phyloP scores from a whole-genome alignment of 768 basidiomycete genomes.

The Dioszegia aurantiaca region DNA sequence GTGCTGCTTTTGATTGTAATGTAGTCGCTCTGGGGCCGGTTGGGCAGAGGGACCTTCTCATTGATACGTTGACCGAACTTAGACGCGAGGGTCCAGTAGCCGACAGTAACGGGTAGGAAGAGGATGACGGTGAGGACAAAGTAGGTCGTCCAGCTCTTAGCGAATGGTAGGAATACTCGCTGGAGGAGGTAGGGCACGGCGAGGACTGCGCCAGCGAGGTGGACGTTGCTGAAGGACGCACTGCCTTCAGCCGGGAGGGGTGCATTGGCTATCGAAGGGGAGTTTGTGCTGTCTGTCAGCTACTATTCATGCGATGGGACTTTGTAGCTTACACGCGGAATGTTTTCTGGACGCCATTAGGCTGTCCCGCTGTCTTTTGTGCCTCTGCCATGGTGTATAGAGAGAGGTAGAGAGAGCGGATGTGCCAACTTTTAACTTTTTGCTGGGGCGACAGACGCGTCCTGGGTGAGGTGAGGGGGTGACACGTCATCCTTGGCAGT shows the following conservation, averaged over 20 bases:
- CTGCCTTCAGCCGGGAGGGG: constrained; percentile 53
- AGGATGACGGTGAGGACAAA: constrained; percentile 71
- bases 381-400: constrained; percentile 10
- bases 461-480: too few relatives aligned
- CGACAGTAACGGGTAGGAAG: constrained; percentile 72
- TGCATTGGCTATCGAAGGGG: constrained; percentile 47
- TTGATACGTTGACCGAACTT: constrained; percentile 72
- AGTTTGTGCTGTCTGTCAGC: constrained; percentile 33
- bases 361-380: constrained; percentile 11
- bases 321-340: constrained; percentile 17
- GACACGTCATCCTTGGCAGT: too few relatives aligned
- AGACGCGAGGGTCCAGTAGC: constrained; percentile 87
- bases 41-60: constrained; percentile 78
- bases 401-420: background rate
- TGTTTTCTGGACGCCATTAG: constrained; percentile 10
- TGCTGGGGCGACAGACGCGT: constrained; percentile 1
- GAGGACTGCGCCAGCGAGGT: constrained; percentile 73
- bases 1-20: constrained; percentile 82
- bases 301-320: background rate
- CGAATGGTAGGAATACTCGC: constrained; percentile 66
- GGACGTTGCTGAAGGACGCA: constrained; percentile 54
- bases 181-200: constrained; percentile 81
- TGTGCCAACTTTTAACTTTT: constrained; percentile 1
- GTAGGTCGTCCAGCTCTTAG: constrained; percentile 80
- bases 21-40: constrained; percentile 81